Base-by-base conservation (phyloP, 2,329 filamentous ascomycete genomes). In the Domatiomyces catenatus region DNA sequence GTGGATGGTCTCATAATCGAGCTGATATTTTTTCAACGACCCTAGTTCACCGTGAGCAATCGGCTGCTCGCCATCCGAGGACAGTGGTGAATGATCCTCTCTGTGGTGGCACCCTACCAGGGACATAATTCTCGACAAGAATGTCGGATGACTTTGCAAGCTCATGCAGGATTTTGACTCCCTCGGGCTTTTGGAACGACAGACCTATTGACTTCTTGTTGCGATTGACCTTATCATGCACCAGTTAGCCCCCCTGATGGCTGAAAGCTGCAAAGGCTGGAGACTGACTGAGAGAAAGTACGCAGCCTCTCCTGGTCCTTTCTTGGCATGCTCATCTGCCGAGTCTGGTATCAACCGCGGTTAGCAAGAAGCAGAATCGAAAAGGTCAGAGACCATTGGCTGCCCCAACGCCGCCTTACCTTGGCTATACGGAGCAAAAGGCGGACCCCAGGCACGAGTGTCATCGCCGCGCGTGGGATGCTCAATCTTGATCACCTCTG, bases 401-500 rank as follows among this genome's bases (percentile, higher is more conserved):
- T 18, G n/a, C n/a, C n/a, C n/a, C n/a, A n/a, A n/a, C n/a, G 8
- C 79, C 59, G 60, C 73, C 65, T 59, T 71, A 2, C 72, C 77
- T 28, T 78, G 65, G 54, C 75, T 77, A 64, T 94, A 93, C 48
- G 78, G 72, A 6, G 92, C 92, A 65, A 92, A 98, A 1, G 92
- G 92, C 20, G 92, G 92, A 0, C 92, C 92, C 92, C 92, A 98
- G 48, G 89, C 89, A 61, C 92, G 75, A 8, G 92, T 98, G 64
- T 98, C 92, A 64, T 98, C 92, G 39, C 86, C 92, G 51, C 86
- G 77, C 4, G 80, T 80, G 3, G 92, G 92, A 67, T 98, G 92
- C 68, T 98, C 92, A 54, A 98, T 79, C 68, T 98, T 98, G 69
- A 98, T 94, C 28, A 98, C 81, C 66, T 98, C 90, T 58, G 92